Base-by-base conservation (phyloP, 192 early-diverging fungal species). In the Pilobolus umbonatus region DNA sequence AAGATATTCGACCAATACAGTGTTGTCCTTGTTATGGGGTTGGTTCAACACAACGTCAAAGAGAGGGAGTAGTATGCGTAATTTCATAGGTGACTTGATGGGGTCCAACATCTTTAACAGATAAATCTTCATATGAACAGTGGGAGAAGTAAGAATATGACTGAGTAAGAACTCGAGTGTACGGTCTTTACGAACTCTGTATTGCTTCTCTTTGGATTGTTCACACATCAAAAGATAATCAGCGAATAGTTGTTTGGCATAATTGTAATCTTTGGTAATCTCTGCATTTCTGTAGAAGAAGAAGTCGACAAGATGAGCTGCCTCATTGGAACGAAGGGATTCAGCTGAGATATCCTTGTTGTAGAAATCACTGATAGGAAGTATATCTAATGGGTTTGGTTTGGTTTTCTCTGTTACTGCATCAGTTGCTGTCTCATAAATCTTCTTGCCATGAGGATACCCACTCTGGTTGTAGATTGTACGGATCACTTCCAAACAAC, bases 1-100 rank as follows among this genome's bases (percentile, higher is more conserved):
- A 28, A 90, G 65, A 17, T 71, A 61, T 29, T 65, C 59, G 14
- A 80, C 60, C 25, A 75, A 44, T 1, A 62, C 62, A 0, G 68
- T 68, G 36, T 50, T 64, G 4, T 57, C 56, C 5, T 51, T 62
- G 34, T 65, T 68, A 12, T 61, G 69, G 17, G 66, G 64, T 7
- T 63, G 64, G 17, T 76, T 74, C 35, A 86, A 60, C 1, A 66
- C 60, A 10, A 8, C 44, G 30, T 87, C 80, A 25, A 92, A 53
- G 26, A 90, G 64, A 32, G 82, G 85, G 28, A 72, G 38, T 39
- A 92, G 47, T 15, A 69, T 77, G 53, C 80, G 80, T 28, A 90
- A 62, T 51, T 88, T 89, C 22, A 59, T 61, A 14, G 78, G 68
- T 11, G 80, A 73, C 14, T 83, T 70, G 19, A 90, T 67, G 7